Evolutionary conservation across 768 basidiomycete species (phyloP).

Genomic region (Crepidotus variabilis): DNA sequence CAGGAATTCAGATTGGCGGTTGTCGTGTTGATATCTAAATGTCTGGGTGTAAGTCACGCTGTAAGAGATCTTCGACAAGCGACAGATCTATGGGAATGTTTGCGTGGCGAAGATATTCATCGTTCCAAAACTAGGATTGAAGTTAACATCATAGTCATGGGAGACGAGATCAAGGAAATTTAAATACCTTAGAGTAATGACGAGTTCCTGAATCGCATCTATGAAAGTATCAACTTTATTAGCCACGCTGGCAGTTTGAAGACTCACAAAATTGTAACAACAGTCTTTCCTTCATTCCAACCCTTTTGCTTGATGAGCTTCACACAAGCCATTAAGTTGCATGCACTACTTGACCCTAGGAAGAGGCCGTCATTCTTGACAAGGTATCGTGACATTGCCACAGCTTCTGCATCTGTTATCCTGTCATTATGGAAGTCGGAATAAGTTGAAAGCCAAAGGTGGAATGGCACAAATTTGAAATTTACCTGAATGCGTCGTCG

Average conservation of each 20-base stretch:
- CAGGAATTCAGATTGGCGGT: background rate
- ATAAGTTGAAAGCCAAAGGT: background rate
- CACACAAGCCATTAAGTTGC: slow-evolving; percentile 91
- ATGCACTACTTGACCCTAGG: slow-evolving; percentile 93
- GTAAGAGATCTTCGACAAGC: slow-evolving; percentile 40
- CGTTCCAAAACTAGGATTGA: slow-evolving; percentile 36
- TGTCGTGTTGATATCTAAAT: no score
- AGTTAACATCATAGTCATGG: background rate
- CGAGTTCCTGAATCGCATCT: slow-evolving; percentile 89
- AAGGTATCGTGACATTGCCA: slow-evolving; percentile 93
- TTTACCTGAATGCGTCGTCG: slow-evolving; percentile 84
- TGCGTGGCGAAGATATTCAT: slow-evolving; percentile 46
- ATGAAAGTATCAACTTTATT: background rate
- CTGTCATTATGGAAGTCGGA: slow-evolving; percentile 33
- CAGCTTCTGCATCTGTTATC: slow-evolving; percentile 90
- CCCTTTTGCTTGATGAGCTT: slow-evolving; percentile 69
- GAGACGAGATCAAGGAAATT: background rate
- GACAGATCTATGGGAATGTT: slow-evolving; percentile 38
- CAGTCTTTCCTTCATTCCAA: slow-evolving; percentile 61
- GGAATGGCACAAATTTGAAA: background rate
- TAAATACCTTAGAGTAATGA: slow-evolving; percentile 85
- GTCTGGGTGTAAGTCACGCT: background rate
- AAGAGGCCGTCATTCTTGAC: slow-evolving; percentile 90
- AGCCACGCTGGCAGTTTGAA: slow-evolving; percentile 2
- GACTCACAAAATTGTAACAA: slow-evolving; percentile 84